Evolutionary conservation across 257 asterid genomes (phyloP).

Genomic region (Anisodus acutangulus): DNA sequence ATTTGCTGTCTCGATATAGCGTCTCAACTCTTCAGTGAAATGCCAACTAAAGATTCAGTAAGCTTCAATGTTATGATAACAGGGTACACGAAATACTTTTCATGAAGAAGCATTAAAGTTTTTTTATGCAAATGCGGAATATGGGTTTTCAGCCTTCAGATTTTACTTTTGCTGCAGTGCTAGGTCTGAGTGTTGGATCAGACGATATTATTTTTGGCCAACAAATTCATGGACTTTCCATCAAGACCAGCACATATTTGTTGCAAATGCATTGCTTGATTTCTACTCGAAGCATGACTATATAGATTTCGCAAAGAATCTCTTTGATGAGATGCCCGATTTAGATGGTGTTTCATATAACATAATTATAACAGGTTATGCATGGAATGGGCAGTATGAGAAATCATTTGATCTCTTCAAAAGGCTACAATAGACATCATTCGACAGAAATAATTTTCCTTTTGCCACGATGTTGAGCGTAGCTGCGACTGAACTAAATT

Average conservation of each 20-base stretch:
- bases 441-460: constrained; percentile 66
- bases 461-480: constrained; percentile 77
- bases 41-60: constrained; percentile 59
- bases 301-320: constrained; percentile 48
- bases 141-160: constrained; percentile 72
- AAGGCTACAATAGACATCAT: constrained; percentile 50
- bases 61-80: constrained; percentile 77
- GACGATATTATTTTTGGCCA: constrained; percentile 53
- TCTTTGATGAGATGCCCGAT: constrained; percentile 74
- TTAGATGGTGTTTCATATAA: constrained; percentile 87
- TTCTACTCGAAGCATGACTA: constrained; percentile 73
- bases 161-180: constrained; percentile 75
- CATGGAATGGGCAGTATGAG: constrained; percentile 56
- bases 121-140: constrained; percentile 62
- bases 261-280: constrained; percentile 81
- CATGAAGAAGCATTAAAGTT: constrained; percentile 54
- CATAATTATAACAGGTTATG: constrained; percentile 65
- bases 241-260: constrained; percentile 72
- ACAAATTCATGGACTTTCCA: constrained; percentile 69
- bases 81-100: constrained; percentile 56
- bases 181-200: constrained; percentile 59
- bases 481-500: constrained; percentile 58
- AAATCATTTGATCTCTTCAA: constrained; percentile 59
- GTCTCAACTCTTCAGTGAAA: constrained; percentile 55
- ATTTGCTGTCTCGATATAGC: constrained; percentile 54